A percentile compares a stretch with the other conserved stretches of the same genome.
These are phyloP conservation scores for Tieghemiomyces parasiticus DNA, from an alignment of 192 early-diverging fungal species.

Conservation along the genomic window DNA sequence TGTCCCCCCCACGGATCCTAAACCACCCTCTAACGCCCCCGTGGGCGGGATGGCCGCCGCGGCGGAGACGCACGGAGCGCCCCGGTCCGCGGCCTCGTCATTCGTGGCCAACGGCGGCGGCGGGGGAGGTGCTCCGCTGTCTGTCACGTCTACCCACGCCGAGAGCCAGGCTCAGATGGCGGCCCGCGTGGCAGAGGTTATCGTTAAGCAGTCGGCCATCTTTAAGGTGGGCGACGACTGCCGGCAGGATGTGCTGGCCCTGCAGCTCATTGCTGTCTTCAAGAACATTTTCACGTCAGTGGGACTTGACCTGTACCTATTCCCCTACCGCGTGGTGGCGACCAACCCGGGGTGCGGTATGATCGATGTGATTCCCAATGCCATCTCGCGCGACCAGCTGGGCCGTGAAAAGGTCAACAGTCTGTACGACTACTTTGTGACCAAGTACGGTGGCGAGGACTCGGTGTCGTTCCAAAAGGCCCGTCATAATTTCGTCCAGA, in stretches of 20 bases:
- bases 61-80: no score
- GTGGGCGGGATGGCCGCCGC: no score
- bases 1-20: not conserved
- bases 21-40: not conserved
- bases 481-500: slow-evolving; percentile 87
- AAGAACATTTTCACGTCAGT: slow-evolving; percentile 86
- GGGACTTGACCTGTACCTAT: slow-evolving; percentile 90
- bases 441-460: slow-evolving; percentile 80
- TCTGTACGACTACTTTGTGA: slow-evolving; percentile 90
- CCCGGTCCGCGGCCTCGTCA: not conserved
- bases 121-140: no score
- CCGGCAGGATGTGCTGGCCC: slow-evolving; percentile 92
- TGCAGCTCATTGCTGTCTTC: slow-evolving; percentile 96
- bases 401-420: slow-evolving; percentile 97
- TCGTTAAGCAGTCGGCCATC: slow-evolving; percentile 72
- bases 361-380: slow-evolving; percentile 95
- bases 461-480: slow-evolving; percentile 83
- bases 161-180: no score
- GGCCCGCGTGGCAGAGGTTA: slow-evolving; percentile 9
- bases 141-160: no score
- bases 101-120: not conserved
- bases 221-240: slow-evolving; percentile 99
- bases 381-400: slow-evolving; percentile 93
- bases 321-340: slow-evolving; percentile 93
- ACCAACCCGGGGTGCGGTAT: slow-evolving; percentile 95